A percentile compares a stretch with the other conserved stretches of the same genome.
phyloP scores from a whole-genome alignment of 768 basidiomycete species.

The Tulasnella sp. region DNA sequence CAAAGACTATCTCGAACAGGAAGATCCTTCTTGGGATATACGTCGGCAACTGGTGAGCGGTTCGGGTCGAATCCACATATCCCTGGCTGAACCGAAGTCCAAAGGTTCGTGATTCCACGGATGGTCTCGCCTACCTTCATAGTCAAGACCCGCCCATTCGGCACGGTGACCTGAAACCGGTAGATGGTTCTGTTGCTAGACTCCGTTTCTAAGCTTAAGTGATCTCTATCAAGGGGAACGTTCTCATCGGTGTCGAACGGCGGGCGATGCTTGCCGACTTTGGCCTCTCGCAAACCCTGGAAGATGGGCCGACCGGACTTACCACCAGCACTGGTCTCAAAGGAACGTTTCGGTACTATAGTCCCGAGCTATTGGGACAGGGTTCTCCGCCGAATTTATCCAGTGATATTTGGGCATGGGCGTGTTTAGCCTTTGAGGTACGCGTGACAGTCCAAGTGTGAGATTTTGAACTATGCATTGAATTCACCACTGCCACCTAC shows the following conservation, averaged over 20 bases:
- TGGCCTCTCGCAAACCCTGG: not conserved
- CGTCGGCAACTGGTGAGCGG: not conserved
- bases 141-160: not conserved
- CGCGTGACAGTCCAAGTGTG: no score
- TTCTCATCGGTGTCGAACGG: not conserved
- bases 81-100: no score
- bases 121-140: not conserved
- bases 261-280: not conserved
- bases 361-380: not conserved
- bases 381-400: not conserved
- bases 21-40: not conserved
- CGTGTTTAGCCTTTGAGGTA: not conserved
- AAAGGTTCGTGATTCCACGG: not conserved
- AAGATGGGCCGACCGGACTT: not conserved
- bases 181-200: not conserved
- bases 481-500: no score
- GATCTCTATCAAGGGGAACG: not conserved
- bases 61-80: no score
- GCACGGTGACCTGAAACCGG: not conserved
- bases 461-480: no score
- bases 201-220: no score
- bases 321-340: not conserved
- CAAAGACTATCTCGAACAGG: not conserved
- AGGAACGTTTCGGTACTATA: not conserved
- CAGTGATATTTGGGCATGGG: not conserved